phyloP scores from a whole-genome alignment of 805 yeast genomes.

The Kodamaea fukazawae region DNA sequence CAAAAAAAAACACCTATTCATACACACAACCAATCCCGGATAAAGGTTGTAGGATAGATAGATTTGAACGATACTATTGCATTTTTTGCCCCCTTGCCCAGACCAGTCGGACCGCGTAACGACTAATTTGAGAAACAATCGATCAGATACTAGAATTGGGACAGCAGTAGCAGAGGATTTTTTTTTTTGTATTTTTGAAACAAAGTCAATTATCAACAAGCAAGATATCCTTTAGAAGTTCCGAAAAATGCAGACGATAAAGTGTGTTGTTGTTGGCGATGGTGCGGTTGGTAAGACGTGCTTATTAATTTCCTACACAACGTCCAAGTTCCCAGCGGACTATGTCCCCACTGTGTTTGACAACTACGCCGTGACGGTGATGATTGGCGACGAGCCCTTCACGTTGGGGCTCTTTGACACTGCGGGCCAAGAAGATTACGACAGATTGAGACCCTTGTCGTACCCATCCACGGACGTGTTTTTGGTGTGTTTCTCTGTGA shows the following conservation, averaged over 20 bases:
- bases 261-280: slow-evolving; percentile 98
- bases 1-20: no score
- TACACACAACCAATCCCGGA: no score
- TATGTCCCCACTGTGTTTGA: slow-evolving; percentile 98
- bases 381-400: slow-evolving; percentile 97
- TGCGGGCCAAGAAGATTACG: slow-evolving; percentile 99
- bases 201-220: no score
- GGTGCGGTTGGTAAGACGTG: slow-evolving; percentile 99
- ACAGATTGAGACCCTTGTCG: slow-evolving; percentile 91
- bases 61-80: no score
- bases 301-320: slow-evolving; percentile 90
- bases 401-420: slow-evolving; percentile 97
- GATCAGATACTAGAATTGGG: no score
- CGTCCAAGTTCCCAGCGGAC: slow-evolving; percentile 96
- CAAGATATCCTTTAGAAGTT: no score
- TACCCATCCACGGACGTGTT: slow-evolving; percentile 98
- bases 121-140: no score
- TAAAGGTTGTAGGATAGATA: no score
- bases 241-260: slow-evolving; percentile 59
- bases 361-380: slow-evolving; percentile 89
- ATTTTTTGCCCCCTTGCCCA: no score
- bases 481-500: slow-evolving; percentile 92
- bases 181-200: no score
- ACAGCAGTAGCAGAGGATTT: no score
- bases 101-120: no score